Base-by-base conservation (phyloP, 23 red algal species). In the Agarophyton chilense region DNA sequence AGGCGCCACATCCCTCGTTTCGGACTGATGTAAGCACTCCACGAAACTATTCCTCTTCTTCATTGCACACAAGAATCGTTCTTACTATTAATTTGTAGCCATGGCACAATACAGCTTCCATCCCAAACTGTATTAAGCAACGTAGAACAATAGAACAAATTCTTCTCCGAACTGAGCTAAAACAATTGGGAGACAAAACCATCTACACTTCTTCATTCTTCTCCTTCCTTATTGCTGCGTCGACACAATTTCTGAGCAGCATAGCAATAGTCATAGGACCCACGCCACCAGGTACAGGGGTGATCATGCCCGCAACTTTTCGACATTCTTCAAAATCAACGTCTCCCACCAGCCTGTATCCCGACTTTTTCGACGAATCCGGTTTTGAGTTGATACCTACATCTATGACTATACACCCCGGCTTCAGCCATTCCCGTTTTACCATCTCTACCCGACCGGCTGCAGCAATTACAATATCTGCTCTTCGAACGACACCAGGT, bases 181-280 rank as follows among this genome's bases (percentile, higher is more conserved):
- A 47, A 47, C 44, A 47, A 47, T 47, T 6, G 7, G 6, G 6
- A 12, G 44, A 47, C 7, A 9, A 9, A 12, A 12, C 12, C 6
- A 47, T 47, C 12, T 47, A 47, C 12, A 12, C 44, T 47, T 61
- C 12, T 32, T 38, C 32, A 18, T 10, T 58, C 22, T 2, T 25
- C 21, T 74, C 68, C 50, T 78, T 78, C 31, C 79, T 78, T 47
- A 80, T 84, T 6, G 94, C 94, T 17, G 87, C 94, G 73, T 88
- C 83, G 10, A 85, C 88, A 25, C 81, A 88, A 50, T 98, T 98
- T 39, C 79, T 67, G 46, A 98, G 84, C 78, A 98, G 64, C 96
- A 98, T 98, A 4, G 96, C 96, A 42, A 98, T 98, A 25, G 96
- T 98, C 96, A 98, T 98, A 0, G 96, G 96, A 26, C 96, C 96